Evolutionary conservation across 2,329 filamentous ascomycete genomes (phyloP).

Genomic region (Exophiala xenobiotica): DNA sequence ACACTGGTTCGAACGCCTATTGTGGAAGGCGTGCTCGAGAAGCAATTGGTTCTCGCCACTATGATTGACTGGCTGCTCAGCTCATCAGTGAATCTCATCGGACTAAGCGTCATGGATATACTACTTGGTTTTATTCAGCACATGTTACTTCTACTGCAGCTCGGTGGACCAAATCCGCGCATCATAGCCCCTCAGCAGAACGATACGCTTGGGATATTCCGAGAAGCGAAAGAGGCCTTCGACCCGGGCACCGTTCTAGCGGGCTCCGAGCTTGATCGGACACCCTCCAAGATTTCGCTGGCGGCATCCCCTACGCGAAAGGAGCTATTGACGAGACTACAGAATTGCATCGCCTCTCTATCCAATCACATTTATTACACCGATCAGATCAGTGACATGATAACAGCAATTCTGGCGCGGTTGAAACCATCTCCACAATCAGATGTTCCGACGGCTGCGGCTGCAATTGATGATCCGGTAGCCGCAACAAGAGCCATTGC

Average conservation of each 20-base stretch:
- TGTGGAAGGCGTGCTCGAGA: conserved; percentile 67
- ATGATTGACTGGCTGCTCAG: conserved; percentile 80
- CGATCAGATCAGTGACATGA: conserved; percentile 94
- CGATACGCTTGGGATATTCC: conserved; percentile 34
- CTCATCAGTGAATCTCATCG: conserved; percentile 90
- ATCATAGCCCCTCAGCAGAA: conserved; percentile 38
- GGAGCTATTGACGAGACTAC: conserved; percentile 68
- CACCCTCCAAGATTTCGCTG: conserved; percentile 34
- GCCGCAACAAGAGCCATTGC: conserved; percentile 50
- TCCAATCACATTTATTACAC: conserved; percentile 96
- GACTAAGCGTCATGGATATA: conserved; percentile 93
- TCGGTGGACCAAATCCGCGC: conserved; percentile 48
- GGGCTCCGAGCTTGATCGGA: conserved; percentile 9
- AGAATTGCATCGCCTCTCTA: conserved; percentile 82
- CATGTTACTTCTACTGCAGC: conserved; percentile 72
- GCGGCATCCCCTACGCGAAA: conserved; percentile 55
- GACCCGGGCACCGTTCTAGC: conserved; percentile 24
- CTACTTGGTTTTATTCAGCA: conserved; percentile 81
- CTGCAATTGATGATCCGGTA: conserved; percentile 52
- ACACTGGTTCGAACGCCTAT: conserved; percentile 67
- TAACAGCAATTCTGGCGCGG: conserved; percentile 73
- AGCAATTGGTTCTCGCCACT: conserved; percentile 72
- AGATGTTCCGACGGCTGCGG: conserved; percentile 44
- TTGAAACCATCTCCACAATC: conserved; percentile 64
- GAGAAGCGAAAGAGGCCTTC: conserved; percentile 29